Conservation (phyloP, 2,329 filamentous ascomycete species). For the Aureobasidium pullulans region DNA sequence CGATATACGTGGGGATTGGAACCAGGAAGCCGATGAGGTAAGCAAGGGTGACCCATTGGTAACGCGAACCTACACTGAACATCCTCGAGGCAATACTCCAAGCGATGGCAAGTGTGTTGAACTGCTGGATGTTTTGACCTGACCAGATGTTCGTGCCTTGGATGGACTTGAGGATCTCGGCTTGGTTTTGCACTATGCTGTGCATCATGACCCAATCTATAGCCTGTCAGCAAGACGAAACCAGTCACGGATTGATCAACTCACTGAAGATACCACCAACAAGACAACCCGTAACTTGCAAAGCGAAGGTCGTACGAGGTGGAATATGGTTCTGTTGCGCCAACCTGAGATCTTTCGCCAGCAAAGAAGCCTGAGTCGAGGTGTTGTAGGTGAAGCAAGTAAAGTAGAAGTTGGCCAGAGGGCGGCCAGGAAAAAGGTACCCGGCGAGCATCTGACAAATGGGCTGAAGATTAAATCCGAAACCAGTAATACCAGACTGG, state of each 20-base stretch:
- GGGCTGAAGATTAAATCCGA: conserved; percentile 35
- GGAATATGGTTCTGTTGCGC: conserved; percentile 32
- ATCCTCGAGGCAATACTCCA: conserved; percentile 37
- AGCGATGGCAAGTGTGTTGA: conserved; percentile 37
- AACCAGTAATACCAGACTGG: conserved; percentile 27
- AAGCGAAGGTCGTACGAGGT: conserved; percentile 35
- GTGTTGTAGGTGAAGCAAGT: conserved; percentile 25
- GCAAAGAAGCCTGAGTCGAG: conserved; percentile 22
- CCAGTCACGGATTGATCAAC: conserved; percentile 30
- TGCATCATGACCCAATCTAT: conserved; percentile 16
- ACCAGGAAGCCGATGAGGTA: conserved; percentile 38
- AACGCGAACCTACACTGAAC: conserved; percentile 32
- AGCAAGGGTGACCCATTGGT: conserved; percentile 32
- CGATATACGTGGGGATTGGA: conserved; percentile 37
- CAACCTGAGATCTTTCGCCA: conserved; percentile 29
- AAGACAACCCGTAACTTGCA: conserved; percentile 37
- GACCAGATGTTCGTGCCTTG: conserved; percentile 42
- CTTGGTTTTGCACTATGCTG: conserved; percentile 38
- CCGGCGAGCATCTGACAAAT: conserved; percentile 44
- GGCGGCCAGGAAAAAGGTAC: conserved; percentile 37
- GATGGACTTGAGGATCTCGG: conserved; percentile 34
- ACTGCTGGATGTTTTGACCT: conserved; percentile 40
- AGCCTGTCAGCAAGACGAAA: neutral
- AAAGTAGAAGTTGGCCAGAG: conserved; percentile 25
- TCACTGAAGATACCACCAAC: conserved; percentile 41